These are phyloP conservation scores for Oropetium thomaeum DNA, from an alignment of 176 grass and related monocot species.

Conservation along the genomic window DNA sequence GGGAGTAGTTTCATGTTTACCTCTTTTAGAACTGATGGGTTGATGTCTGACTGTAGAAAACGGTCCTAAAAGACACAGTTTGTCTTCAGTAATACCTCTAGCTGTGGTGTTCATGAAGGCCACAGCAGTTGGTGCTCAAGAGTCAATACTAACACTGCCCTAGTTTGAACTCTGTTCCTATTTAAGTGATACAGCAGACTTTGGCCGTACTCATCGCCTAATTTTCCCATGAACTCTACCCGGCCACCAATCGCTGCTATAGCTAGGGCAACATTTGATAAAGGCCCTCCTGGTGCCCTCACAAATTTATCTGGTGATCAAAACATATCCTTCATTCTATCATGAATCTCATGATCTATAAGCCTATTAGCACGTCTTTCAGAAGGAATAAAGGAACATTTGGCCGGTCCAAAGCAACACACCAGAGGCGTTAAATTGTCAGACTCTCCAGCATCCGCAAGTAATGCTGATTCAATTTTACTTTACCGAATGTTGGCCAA, in stretches of 20 bases:
- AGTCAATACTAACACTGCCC: conserved; percentile 47
- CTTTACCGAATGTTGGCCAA: conserved; percentile 15
- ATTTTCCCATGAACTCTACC: conserved; percentile 85
- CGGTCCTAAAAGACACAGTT: conserved; percentile 67
- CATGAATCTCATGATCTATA: conserved; percentile 75
- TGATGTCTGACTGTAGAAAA: conserved; percentile 69
- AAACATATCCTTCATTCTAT: conserved; percentile 61
- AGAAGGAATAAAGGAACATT: conserved; percentile 74
- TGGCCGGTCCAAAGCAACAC: conserved; percentile 80
- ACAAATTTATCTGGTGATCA: conserved; percentile 72
- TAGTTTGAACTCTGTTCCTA: conserved; percentile 61
- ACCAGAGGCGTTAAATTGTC: conserved; percentile 59
- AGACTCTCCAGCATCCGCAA: conserved; percentile 43
- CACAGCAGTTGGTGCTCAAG: conserved; percentile 50
- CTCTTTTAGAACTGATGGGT: conserved; percentile 72
- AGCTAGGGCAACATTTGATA: conserved; percentile 71
- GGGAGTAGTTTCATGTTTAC: conserved; percentile 24
- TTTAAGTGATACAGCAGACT: conserved; percentile 65
- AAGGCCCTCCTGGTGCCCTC: conserved; percentile 76
- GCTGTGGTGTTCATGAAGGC: conserved; percentile 70
- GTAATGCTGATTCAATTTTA: conserved; percentile 40
- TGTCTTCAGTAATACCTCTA: conserved; percentile 44
- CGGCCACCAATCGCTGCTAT: conserved; percentile 62
- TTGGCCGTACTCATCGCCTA: conserved; percentile 68
- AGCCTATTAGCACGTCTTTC: conserved; percentile 69